Conservation (phyloP, 1,284 basidiomycete species). For the Tylopilus orsonianus region DNA sequence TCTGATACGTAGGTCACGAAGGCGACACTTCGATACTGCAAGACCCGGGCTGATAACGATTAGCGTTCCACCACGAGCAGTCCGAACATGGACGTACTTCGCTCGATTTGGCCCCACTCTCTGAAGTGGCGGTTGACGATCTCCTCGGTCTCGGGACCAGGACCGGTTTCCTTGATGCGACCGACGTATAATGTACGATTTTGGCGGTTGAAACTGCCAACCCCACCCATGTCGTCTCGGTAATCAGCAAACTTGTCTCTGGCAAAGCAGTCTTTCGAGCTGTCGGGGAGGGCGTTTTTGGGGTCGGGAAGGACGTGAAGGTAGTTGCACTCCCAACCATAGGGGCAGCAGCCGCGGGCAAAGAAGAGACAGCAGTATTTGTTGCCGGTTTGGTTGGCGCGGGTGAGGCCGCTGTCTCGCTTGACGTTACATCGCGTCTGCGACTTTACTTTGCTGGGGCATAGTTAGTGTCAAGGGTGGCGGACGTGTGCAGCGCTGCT, state of each 20-base stretch:
- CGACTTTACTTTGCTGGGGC: conserved; percentile 86
- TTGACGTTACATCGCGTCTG: conserved; percentile 90
- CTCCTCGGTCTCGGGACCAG: conserved; percentile 86
- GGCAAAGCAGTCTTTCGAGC: conserved; percentile 95
- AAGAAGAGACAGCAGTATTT: conserved; percentile 96
- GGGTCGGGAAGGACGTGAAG: conserved; percentile 85
- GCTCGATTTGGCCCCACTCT: conserved; percentile 96
- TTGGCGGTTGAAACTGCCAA: conserved; percentile 91
- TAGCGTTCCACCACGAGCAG: conserved; percentile 7
- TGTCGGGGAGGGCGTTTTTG: conserved; percentile 73
- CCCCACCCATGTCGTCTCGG: conserved; percentile 99
- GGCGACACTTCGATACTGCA: conserved; percentile 93
- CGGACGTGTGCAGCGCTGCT: conserved; percentile 31
- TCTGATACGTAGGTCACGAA: conserved; percentile 96
- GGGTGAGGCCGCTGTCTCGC: conserved; percentile 88
- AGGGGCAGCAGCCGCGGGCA: conserved; percentile 94
- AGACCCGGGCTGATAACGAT: conserved; percentile 68
- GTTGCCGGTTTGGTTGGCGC: conserved; percentile 88
- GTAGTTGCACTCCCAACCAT: conserved; percentile 97
- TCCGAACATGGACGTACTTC: conserved; percentile 57
- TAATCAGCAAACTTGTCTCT: conserved; percentile 97
- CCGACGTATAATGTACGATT: conserved; percentile 97
- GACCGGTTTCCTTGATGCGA: conserved; percentile 88
- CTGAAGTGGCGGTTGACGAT: conserved; percentile 90
- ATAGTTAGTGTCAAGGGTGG: conserved; percentile 3